phyloP scores from a whole-genome alignment of 2,329 filamentous ascomycete species.

The Bipolaris zeicola region DNA sequence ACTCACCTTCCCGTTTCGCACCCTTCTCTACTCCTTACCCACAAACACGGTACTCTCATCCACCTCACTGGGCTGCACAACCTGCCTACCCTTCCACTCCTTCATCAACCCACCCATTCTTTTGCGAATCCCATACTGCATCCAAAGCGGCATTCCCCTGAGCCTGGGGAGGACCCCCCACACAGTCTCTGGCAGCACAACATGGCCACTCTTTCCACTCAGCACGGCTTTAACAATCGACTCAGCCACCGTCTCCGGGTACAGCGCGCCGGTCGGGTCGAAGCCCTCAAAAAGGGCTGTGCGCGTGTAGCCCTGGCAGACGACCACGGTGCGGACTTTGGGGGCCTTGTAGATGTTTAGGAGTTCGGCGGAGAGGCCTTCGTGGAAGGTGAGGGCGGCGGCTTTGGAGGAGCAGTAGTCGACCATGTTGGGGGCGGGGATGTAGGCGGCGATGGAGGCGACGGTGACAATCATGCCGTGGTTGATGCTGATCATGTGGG shows the following conservation, averaged over 20 bases:
- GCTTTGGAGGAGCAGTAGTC: constrained; percentile 72
- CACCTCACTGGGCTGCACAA: constrained; percentile 41
- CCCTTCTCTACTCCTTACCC: constrained; percentile 11
- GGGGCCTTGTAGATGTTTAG: constrained; percentile 65
- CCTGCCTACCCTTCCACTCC: constrained; percentile 46
- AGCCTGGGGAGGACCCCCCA: constrained; percentile 46
- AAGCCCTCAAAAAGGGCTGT: constrained; percentile 66
- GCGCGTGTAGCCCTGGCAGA: constrained; percentile 67
- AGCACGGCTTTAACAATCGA: constrained; percentile 66
- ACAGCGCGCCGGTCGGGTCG: constrained; percentile 56
- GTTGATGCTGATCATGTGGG: constrained; percentile 65
- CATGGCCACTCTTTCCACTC: constrained; percentile 61
- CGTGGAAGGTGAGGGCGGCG: constrained; percentile 69
- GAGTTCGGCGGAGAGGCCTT: constrained; percentile 57
- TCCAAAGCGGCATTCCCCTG: constrained; percentile 66
- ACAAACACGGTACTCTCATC: constrained; percentile 39
- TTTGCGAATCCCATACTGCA: constrained; percentile 60
- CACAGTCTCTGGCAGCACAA: constrained; percentile 58
- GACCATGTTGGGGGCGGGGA: constrained; percentile 66
- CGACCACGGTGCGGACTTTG: constrained; percentile 68
- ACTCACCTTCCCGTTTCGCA: no score
- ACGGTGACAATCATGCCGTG: constrained; percentile 77
- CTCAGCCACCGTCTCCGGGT: constrained; percentile 68
- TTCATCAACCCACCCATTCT: constrained; percentile 42
- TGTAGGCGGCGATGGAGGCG: constrained; percentile 66